Evolutionary conservation across 2,329 filamentous ascomycete genomes (phyloP).

Genomic region (Myriosclerotinia scirpicola): DNA sequence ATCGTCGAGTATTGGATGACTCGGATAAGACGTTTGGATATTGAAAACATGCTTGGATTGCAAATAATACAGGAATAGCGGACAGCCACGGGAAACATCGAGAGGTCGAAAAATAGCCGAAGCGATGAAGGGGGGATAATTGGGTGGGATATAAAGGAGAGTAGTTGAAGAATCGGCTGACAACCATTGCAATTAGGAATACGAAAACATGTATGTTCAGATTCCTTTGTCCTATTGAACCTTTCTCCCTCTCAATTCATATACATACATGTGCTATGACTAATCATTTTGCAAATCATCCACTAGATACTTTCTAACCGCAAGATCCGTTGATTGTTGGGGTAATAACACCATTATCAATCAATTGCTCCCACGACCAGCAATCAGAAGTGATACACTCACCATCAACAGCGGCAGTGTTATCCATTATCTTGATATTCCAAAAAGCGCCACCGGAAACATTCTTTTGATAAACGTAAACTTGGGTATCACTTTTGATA

Average conservation of each 20-base stretch:
- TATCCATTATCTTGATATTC: no score
- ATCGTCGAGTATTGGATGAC: not conserved
- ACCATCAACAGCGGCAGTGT: conserved; percentile 19
- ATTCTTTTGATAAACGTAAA: no score
- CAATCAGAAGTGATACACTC: not conserved
- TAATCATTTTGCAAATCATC: not conserved
- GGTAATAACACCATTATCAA: conserved; percentile 7
- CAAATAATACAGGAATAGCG: no score
- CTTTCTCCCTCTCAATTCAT: not conserved
- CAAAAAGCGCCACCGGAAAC: no score
- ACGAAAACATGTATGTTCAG: not conserved
- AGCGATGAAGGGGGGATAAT: no score
- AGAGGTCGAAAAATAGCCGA: no score
- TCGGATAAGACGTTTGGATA: not conserved
- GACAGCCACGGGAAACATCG: no score
- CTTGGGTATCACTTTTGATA: no score
- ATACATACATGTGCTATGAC: not conserved
- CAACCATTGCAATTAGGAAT: not conserved
- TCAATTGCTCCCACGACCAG: conserved; percentile 1
- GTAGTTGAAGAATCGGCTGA: not conserved
- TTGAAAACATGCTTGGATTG: no score
- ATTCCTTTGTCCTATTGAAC: not conserved
- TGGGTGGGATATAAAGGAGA: no score
- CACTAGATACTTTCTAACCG: not conserved
- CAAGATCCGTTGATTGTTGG: conserved; percentile 3